Conservation (phyloP, 352 stramenopile genomes). For the Phytophthora crassamura region DNA sequence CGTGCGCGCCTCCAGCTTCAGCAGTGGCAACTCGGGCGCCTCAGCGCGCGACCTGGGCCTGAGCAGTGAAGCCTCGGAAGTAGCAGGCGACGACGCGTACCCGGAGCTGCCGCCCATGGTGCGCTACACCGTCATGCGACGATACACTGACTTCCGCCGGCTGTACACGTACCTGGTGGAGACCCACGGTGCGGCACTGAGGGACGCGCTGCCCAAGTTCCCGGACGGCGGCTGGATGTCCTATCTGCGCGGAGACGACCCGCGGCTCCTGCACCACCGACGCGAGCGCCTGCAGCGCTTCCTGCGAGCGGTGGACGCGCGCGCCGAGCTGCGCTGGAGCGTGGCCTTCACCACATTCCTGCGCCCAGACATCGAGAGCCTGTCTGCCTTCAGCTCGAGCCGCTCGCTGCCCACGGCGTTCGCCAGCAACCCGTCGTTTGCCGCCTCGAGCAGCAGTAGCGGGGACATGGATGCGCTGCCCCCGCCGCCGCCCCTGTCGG, state of each 20-base stretch:
- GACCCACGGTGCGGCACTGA: constrained; percentile 46
- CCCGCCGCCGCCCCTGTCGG: constrained; percentile 24
- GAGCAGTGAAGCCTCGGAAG: constrained; percentile 2
- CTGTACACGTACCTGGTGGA: constrained; percentile 69
- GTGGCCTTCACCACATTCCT: constrained; percentile 68
- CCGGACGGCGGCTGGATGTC: constrained; percentile 74
- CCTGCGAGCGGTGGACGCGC: constrained; percentile 62
- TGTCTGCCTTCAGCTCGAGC: constrained; percentile 27
- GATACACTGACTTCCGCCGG: constrained; percentile 82
- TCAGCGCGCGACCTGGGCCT: constrained; percentile 10
- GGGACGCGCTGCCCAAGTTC: constrained; percentile 66
- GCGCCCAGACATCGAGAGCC: constrained; percentile 57
- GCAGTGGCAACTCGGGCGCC: constrained; percentile 18
- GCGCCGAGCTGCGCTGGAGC: constrained; percentile 67
- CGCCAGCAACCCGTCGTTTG: constrained; percentile 32
- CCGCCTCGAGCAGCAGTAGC: constrained; percentile 29
- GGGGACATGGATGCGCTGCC: constrained; percentile 30
- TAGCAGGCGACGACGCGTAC: constrained; percentile 29
- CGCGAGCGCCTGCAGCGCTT: constrained; percentile 71
- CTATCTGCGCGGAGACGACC: constrained; percentile 78
- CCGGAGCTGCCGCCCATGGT: constrained; percentile 68
- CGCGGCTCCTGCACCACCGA: constrained; percentile 70
- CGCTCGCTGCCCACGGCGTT: constrained; percentile 30
- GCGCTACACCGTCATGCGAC: constrained; percentile 79
- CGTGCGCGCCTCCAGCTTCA: constrained; percentile 45